Evolutionary conservation across 768 basidiomycete genomes (phyloP).

Genomic region (Termitomyces sp.): DNA sequence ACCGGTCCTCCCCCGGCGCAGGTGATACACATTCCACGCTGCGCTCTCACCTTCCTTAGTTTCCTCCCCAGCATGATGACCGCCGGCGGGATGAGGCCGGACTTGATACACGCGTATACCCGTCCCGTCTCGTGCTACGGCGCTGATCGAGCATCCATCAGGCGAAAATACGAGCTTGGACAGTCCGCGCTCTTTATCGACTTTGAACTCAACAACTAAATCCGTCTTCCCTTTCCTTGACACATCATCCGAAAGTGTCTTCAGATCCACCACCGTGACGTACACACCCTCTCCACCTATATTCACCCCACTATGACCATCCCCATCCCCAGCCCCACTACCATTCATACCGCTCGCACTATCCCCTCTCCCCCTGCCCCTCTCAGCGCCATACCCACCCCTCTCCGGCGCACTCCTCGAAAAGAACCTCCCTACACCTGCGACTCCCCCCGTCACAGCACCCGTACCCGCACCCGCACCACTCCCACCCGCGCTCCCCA

Average conservation of each 20-base stretch:
- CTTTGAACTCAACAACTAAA: slow-evolving; percentile 37
- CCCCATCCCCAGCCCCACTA: background rate
- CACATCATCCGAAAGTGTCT: slow-evolving; percentile 14
- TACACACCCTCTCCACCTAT: background rate
- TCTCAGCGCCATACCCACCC: slow-evolving; percentile 7
- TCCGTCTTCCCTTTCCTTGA: slow-evolving; percentile 10
- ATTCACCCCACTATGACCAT: slow-evolving; percentile 9
- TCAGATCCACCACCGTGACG: slow-evolving; percentile 55
- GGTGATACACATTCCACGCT: slow-evolving; percentile 55
- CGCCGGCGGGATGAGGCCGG: slow-evolving; percentile 12
- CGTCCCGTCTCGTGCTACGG: slow-evolving; percentile 52
- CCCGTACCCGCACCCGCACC: slow-evolving; percentile 4
- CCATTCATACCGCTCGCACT: background rate
- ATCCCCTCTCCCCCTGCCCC: background rate
- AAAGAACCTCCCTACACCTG: slow-evolving; percentile 37
- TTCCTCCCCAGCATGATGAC: background rate
- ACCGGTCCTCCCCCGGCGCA: slow-evolving; percentile 66
- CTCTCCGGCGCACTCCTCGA: slow-evolving; percentile 59
- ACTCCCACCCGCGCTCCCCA: slow-evolving; percentile 10
- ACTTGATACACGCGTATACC: slow-evolving; percentile 42
- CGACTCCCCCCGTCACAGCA: slow-evolving; percentile 17
- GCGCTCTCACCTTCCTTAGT: background rate
- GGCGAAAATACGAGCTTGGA: slow-evolving; percentile 41
- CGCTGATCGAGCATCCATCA: slow-evolving; percentile 48
- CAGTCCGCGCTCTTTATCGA: slow-evolving; percentile 28